Evolutionary conservation across 2,329 filamentous ascomycete species (phyloP).

Genomic region (Xylaria sp.): DNA sequence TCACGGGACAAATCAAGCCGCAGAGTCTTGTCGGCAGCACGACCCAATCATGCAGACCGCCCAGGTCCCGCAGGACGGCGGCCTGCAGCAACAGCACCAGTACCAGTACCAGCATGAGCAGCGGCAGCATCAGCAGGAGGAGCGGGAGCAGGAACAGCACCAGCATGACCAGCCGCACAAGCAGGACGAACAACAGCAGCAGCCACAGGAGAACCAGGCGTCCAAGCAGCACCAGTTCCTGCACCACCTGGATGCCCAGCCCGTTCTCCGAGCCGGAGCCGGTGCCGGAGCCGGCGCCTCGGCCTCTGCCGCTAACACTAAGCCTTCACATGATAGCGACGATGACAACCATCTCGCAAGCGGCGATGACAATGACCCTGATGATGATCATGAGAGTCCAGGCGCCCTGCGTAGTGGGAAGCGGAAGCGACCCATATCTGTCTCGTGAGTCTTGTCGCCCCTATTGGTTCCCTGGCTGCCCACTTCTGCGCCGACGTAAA

Average conservation of each 20-base stretch:
- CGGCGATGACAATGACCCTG: slow-evolving; percentile 39
- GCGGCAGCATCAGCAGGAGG: not conserved
- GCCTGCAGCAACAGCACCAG: slow-evolving; percentile 10
- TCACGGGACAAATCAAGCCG: not conserved
- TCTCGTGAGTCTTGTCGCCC: slow-evolving; percentile 42
- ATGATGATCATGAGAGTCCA: slow-evolving; percentile 29
- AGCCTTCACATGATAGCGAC: slow-evolving; percentile 40
- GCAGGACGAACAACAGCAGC: not conserved
- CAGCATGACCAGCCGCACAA: not conserved
- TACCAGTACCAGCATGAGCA: not conserved
- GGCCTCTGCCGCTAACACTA: slow-evolving; percentile 1
- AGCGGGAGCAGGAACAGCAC: not conserved
- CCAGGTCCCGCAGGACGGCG: slow-evolving; percentile 23
- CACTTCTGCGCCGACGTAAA: too few relatives aligned
- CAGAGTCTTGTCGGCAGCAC: not conserved
- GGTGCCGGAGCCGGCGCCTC: not conserved
- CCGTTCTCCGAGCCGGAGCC: slow-evolving; percentile 21
- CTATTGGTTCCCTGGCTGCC: slow-evolving; percentile 5
- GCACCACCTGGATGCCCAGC: slow-evolving; percentile 19
- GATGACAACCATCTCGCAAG: slow-evolving; percentile 40
- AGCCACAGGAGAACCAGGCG: not conserved
- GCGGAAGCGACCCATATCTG: slow-evolving; percentile 56
- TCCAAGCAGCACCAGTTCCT: not conserved
- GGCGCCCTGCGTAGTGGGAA: slow-evolving; percentile 45
- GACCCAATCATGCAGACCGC: slow-evolving; percentile 22